Percentiles rank a stretch among this genome's conserved stretches.
These are phyloP conservation scores for Zelopaecilomyces penicillatus DNA, from an alignment of 2,329 filamentous ascomycete genomes.

Conservation along the genomic window DNA sequence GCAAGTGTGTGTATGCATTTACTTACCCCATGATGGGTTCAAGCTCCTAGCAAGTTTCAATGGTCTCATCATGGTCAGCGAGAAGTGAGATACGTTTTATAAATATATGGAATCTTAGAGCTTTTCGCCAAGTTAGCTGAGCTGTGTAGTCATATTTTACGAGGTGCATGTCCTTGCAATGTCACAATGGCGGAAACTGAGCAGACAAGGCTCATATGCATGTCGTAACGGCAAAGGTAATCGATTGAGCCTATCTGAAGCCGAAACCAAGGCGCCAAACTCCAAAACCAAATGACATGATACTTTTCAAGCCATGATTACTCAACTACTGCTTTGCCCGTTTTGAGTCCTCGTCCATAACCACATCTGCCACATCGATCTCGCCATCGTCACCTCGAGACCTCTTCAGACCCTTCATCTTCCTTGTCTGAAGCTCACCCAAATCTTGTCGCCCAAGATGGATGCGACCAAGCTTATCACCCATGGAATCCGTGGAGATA, in stretches of 20 bases:
- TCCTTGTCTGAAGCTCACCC: conserved; percentile 78
- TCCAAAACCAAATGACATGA: conserved; percentile 13
- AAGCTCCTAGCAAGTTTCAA: too few relatives aligned
- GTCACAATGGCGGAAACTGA: too few relatives aligned
- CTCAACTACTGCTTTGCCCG: conserved; percentile 24
- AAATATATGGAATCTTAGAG: too few relatives aligned
- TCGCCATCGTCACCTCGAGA: conserved; percentile 52
- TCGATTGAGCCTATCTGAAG: conserved; percentile 8
- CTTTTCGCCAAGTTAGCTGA: too few relatives aligned
- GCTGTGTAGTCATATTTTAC: too few relatives aligned
- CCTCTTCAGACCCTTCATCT: conserved; percentile 98
- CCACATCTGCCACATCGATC: conserved; percentile 35
- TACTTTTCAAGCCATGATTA: neutral
- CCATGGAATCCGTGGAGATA: conserved; percentile 80
- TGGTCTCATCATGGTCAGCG: too few relatives aligned
- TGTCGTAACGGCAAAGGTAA: too few relatives aligned
- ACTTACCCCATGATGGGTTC: too few relatives aligned
- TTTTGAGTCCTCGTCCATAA: conserved; percentile 29
- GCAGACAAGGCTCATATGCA: too few relatives aligned
- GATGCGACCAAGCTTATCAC: conserved; percentile 91
- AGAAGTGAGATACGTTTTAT: too few relatives aligned
- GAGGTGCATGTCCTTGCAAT: too few relatives aligned
- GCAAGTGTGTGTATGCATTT: too few relatives aligned
- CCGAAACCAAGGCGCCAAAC: conserved; percentile 23
- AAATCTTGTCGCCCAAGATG: conserved; percentile 90